Percentiles rank a stretch among this genome's conserved stretches.
These are phyloP conservation scores for Blepharisma japonicum DNA, from an alignment of 73 alveolate genomes.

Conservation along the genomic window DNA sequence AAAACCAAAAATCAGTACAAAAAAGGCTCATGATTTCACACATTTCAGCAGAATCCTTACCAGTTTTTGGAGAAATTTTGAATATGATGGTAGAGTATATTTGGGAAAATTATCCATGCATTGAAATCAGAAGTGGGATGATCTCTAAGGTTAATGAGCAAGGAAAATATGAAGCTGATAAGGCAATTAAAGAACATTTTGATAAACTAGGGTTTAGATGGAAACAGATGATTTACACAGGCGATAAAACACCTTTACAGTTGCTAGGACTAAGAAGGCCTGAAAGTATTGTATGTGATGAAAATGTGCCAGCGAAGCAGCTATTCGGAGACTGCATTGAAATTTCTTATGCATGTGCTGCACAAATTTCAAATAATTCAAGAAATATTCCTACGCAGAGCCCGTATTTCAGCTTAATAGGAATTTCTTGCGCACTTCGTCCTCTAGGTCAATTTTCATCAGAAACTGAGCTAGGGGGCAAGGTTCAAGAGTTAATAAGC, in stretches of 20 bases:
- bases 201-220: conserved; percentile 4
- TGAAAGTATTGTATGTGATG: neutral
- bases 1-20: conserved; percentile 18
- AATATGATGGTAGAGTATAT: neutral
- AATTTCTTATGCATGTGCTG: conserved; percentile 4
- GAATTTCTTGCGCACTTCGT: neutral
- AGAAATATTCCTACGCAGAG: neutral
- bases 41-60: neutral
- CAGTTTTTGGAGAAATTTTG: neutral
- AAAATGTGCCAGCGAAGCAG: neutral
- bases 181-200: neutral
- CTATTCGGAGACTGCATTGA: neutral
- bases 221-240: conserved; percentile 26
- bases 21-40: conserved; percentile 15
- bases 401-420: conserved; percentile 5
- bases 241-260: conserved; percentile 3
- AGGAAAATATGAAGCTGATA: conserved; percentile 19
- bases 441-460: neutral
- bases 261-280: neutral
- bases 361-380: neutral
- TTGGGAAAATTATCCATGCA: conserved; percentile 19
- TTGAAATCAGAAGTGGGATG: conserved; percentile 22
- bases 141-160: neutral
- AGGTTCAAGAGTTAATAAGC: neutral
- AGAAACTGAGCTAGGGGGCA: neutral